These are phyloP conservation scores for Neofusicoccum umdonicola DNA, from an alignment of 2,329 filamentous ascomycete species.

Conservation along the genomic window DNA sequence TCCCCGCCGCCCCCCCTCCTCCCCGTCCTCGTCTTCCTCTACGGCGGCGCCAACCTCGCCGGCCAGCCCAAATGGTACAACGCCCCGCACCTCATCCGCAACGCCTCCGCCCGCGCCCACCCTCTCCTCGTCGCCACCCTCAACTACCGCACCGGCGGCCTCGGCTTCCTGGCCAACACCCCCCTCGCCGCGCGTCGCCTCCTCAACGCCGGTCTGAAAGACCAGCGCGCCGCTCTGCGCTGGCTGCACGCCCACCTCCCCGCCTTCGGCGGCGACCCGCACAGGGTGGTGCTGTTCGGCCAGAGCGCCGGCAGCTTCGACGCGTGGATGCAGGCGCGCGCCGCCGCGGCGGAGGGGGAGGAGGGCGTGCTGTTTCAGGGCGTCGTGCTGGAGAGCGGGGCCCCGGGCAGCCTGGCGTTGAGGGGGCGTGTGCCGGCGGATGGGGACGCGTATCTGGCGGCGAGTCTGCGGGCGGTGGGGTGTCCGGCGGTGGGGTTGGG, in stretches of 20 bases:
- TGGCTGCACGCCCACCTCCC: constrained; percentile 46
- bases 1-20: constrained; percentile 34
- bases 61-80: constrained; percentile 24
- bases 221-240: constrained; percentile 47
- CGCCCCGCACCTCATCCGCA: constrained; percentile 29
- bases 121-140: constrained; percentile 73
- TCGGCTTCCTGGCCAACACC: constrained; percentile 64
- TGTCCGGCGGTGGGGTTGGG: neutral
- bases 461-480: constrained; percentile 29
- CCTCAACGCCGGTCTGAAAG: constrained; percentile 47
- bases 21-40: constrained; percentile 39
- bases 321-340: constrained; percentile 35
- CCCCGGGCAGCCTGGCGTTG: constrained; percentile 30
- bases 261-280: constrained; percentile 41
- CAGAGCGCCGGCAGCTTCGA: constrained; percentile 36
- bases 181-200: constrained; percentile 51
- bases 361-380: constrained; percentile 39
- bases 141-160: constrained; percentile 74
- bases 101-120: constrained; percentile 45
- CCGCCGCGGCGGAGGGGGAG: constrained; percentile 36
- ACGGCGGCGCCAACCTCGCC: constrained; percentile 21
- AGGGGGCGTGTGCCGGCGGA: constrained; percentile 31
- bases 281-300: constrained; percentile 39
- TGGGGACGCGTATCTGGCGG: constrained; percentile 3
- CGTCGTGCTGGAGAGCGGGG: constrained; percentile 41